These are phyloP conservation scores for Leccinum angustisporum DNA, from an alignment of 1,284 basidiomycete species.

Conservation along the genomic window DNA sequence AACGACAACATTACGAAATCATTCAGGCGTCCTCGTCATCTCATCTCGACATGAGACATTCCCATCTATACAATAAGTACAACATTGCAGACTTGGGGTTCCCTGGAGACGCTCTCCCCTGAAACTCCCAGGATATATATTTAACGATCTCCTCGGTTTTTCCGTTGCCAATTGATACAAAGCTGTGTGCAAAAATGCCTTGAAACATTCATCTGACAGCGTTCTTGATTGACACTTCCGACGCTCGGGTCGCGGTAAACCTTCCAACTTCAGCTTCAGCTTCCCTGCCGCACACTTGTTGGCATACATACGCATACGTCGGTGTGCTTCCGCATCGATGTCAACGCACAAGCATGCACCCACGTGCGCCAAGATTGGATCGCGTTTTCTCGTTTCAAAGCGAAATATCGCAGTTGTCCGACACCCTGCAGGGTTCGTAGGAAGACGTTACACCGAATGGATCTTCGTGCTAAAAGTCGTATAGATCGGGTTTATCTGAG, in stretches of 20 bases:
- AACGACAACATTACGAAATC: not conserved
- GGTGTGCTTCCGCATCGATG: not conserved
- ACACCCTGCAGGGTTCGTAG: not conserved
- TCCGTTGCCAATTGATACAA: conserved; percentile 3
- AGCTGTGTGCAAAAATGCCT: conserved; percentile 8
- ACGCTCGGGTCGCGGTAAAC: conserved; percentile 6
- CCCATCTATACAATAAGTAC: not conserved
- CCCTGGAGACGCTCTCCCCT: conserved; percentile 1
- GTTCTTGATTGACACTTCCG: conserved; percentile 13
- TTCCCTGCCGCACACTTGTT: not conserved
- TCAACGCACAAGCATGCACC: not conserved
- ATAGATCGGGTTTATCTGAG: conserved; percentile 64
- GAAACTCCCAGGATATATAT: conserved; percentile 10
- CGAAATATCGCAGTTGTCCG: not conserved
- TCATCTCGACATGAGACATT: conserved; percentile 1
- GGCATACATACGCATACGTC: not conserved
- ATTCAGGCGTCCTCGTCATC: not conserved
- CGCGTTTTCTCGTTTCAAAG: not conserved
- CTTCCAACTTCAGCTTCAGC: not conserved
- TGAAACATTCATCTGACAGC: conserved; percentile 18
- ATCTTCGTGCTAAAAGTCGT: conserved; percentile 46
- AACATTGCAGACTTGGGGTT: conserved; percentile 1
- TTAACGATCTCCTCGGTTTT: conserved; percentile 18
- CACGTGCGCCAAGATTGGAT: not conserved
- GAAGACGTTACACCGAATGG: not conserved